Percentiles rank a stretch among this genome's conserved stretches.
These are phyloP conservation scores for Priceomyces medius DNA, from an alignment of 805 yeast genomes.

Conservation along the genomic window DNA sequence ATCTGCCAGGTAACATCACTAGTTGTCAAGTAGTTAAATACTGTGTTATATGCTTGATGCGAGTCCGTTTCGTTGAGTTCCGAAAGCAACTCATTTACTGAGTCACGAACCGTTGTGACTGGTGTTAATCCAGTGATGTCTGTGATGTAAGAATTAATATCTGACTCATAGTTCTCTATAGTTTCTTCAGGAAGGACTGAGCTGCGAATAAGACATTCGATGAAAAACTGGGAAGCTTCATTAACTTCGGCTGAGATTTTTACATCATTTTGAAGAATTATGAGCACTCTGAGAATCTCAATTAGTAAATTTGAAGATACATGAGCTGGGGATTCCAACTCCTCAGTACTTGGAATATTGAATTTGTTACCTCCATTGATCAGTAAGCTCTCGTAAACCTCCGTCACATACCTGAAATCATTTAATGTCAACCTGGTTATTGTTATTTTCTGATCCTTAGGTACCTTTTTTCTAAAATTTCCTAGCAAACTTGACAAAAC, in stretches of 20 bases:
- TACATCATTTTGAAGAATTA: conserved; percentile 27
- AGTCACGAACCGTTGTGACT: conserved; percentile 55
- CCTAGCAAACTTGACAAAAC: conserved; percentile 25
- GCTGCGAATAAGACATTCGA: conserved; percentile 32
- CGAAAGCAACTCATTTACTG: conserved; percentile 55
- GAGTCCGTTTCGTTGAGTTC: conserved; percentile 48
- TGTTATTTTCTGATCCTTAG: conserved; percentile 13
- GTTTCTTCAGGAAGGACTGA: conserved; percentile 43
- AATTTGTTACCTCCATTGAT: conserved; percentile 10
- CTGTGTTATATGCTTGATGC: conserved; percentile 17
- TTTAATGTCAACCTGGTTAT: conserved; percentile 15
- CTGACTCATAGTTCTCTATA: conserved; percentile 51
- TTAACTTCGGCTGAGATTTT: conserved; percentile 17
- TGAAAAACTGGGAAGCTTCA: conserved; percentile 20
- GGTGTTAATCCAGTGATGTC: conserved; percentile 70
- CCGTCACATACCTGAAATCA: conserved; percentile 23
- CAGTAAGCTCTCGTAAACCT: conserved; percentile 11
- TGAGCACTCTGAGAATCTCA: conserved; percentile 33
- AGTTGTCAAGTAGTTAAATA: conserved; percentile 9
- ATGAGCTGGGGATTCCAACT: conserved; percentile 17
- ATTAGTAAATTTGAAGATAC: conserved; percentile 22
- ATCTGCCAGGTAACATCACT: conserved; percentile 20
- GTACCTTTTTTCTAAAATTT: conserved; percentile 25
- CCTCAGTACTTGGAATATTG: conserved; percentile 11
- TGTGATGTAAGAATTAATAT: conserved; percentile 69